Base-by-base conservation (phyloP, 2,329 filamentous ascomycete species). In the Pseudogymnoascus sp. region DNA sequence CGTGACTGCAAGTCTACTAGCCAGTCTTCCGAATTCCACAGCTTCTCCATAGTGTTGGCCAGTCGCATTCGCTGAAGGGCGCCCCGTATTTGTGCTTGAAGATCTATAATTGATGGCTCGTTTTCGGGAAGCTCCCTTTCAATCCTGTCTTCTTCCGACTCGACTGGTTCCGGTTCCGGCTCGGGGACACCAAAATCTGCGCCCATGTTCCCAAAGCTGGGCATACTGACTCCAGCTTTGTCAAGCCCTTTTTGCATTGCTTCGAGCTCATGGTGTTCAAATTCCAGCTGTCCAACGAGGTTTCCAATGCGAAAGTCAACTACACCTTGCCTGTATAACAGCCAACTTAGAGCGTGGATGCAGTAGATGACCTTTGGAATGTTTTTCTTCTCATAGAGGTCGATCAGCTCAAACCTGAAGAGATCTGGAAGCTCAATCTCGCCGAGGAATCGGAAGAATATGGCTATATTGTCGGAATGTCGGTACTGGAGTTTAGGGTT, bases 301-400 rank as follows among this genome's bases (percentile, higher is more conserved):
- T 99, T 99, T 14, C 93, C 95, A 71, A 99, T 99, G 7, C 93
- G 87, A 75, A 99, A 97, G 72, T 93, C 89, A 40, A 97, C 89
- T 67, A 97, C 91, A 1, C 95, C 93, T 74, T 97, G 95, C 60
- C 95, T 88, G 76, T 91, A 97, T 10, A 99, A 81, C n/a, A 99
- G 82, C 92, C 93, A 99, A 74, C 93, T 97, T 16, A 99, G 80
- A 0, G 95, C 95, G 72, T 99, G 95, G 62, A 99, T 95, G 73
- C 95, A 99, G 78, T 99, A 96, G 66, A 99, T 99, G 73, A 97
- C 96, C 75, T 97, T 99, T 3, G 95, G 95, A 1, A 97, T 96
- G 71, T 99, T 99, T 78, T 99, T 99, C 81, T 97, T 99, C 77
- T 99, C 96, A 78, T 99, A 99, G 11, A 99, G 79, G 76, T 99